Percentiles rank a stretch among this genome's conserved stretches.
Conservation (phyloP, 805 yeast species). For the Wickerhamiella lipophila region DNA sequence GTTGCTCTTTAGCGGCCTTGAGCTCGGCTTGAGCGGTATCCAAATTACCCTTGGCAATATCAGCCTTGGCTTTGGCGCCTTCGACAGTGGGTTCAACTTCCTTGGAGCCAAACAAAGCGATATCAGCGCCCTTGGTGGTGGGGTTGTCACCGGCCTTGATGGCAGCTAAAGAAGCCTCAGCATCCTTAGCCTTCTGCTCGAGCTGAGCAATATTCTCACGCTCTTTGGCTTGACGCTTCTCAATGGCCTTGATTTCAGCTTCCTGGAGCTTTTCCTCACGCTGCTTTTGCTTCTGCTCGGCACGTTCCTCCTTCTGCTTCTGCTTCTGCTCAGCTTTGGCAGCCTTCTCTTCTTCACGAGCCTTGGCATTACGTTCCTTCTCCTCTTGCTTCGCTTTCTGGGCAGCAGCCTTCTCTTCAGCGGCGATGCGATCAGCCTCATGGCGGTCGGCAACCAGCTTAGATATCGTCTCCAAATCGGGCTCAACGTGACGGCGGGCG, state of each 20-base stretch:
- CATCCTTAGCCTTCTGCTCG: constrained; percentile 12
- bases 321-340: constrained; percentile 31
- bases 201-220: constrained; percentile 2
- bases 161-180: constrained; percentile 12
- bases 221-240: constrained; percentile 12
- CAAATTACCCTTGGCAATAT: not conserved
- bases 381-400: constrained; percentile 32
- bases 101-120: not conserved
- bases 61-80: constrained; percentile 11
- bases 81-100: not conserved
- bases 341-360: constrained; percentile 17
- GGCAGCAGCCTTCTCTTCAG: constrained; percentile 29
- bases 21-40: constrained; percentile 1
- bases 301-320: constrained; percentile 27
- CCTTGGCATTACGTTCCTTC: constrained; percentile 23
- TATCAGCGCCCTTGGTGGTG: not conserved
- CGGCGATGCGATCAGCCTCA: constrained; percentile 37
- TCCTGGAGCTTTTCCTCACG: constrained; percentile 13
- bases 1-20: constrained; percentile 6
- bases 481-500: constrained; percentile 69
- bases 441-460: constrained; percentile 61
- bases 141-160: constrained; percentile 8
- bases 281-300: constrained; percentile 16
- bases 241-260: constrained; percentile 17
- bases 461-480: constrained; percentile 65